Evolutionary conservation across 305 asterid species (phyloP).

Genomic region (Ilex paraguariensis): DNA sequence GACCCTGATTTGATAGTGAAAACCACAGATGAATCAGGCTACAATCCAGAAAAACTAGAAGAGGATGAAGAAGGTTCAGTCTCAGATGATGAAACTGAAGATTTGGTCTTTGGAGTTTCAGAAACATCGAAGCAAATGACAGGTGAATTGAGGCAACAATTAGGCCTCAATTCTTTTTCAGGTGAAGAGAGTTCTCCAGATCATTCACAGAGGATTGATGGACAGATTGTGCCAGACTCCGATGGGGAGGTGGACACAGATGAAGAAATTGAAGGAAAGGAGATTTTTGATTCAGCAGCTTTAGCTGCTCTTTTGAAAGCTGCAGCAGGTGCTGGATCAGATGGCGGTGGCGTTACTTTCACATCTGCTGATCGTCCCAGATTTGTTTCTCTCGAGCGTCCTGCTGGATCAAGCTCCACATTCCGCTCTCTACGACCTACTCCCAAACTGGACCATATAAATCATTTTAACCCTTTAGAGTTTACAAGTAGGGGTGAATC

Average conservation of each 20-base stretch:
- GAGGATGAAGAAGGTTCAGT: slow-evolving; percentile 20
- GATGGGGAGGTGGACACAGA: slow-evolving; percentile 27
- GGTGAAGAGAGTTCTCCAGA: slow-evolving; percentile 25
- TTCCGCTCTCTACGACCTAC: slow-evolving; percentile 17
- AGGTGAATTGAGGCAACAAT: slow-evolving; percentile 20
- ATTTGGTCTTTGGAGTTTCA: slow-evolving; percentile 4
- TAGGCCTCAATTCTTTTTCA: slow-evolving; percentile 10
- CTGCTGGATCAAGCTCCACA: slow-evolving; percentile 18
- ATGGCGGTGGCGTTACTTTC: slow-evolving; percentile 12
- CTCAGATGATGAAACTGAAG: slow-evolving; percentile 14
- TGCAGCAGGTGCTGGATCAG: slow-evolving; percentile 23
- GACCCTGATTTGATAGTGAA: neutral
- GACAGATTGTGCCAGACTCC: slow-evolving; percentile 20
- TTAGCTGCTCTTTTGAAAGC: slow-evolving; percentile 18
- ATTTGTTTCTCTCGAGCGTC: slow-evolving; percentile 13
- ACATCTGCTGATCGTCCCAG: slow-evolving; percentile 25
- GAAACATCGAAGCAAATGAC: slow-evolving; percentile 6
- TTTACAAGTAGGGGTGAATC: slow-evolving; percentile 13
- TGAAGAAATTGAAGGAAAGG: slow-evolving; percentile 19
- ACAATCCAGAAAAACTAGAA: slow-evolving; percentile 17
- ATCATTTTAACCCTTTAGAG: slow-evolving; percentile 7
- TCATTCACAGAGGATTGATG: slow-evolving; percentile 31
- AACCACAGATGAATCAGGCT: slow-evolving; percentile 17
- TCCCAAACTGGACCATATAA: slow-evolving; percentile 14
- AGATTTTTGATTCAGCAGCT: slow-evolving; percentile 23